These are phyloP conservation scores for Ustilago crameri DNA, from an alignment of 1,284 basidiomycete genomes.

Conservation along the genomic window DNA sequence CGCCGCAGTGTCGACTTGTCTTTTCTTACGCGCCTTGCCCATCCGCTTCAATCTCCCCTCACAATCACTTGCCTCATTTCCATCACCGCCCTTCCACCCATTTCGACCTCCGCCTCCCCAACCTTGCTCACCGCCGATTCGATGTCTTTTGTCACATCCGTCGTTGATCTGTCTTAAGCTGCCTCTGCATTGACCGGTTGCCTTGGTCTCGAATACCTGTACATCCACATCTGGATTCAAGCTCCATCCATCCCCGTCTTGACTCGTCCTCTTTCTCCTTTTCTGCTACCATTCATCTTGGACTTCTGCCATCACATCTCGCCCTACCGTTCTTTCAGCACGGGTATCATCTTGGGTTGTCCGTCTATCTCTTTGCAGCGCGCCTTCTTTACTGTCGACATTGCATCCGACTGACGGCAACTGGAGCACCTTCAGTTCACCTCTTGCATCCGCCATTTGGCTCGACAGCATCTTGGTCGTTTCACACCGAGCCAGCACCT, in stretches of 20 bases:
- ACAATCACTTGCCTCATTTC: constrained; percentile 4
- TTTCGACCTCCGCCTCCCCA: constrained; percentile 31
- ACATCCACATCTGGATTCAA: neutral
- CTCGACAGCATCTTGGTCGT: too few species aligned
- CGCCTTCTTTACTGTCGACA: neutral
- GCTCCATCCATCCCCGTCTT: neutral
- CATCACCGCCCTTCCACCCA: constrained; percentile 10
- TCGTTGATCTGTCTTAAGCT: constrained; percentile 4
- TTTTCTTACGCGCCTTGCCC: neutral
- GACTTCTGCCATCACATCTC: neutral
- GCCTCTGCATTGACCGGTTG: neutral
- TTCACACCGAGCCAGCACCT: too few species aligned
- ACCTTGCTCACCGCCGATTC: constrained; percentile 18
- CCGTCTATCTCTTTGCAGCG: neutral
- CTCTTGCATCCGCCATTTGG: neutral
- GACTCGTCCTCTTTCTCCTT: neutral
- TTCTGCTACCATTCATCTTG: neutral
- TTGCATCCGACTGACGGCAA: neutral
- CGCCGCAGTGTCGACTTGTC: neutral
- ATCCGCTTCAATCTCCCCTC: neutral
- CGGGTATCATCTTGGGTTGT: neutral
- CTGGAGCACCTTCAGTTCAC: neutral
- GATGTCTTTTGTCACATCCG: constrained; percentile 4
- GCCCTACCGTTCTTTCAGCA: constrained; percentile 1
- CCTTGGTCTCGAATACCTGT: neutral